Base-by-base conservation (phyloP, 176 grass and related monocot genomes). In the Musa schizocarpa region DNA sequence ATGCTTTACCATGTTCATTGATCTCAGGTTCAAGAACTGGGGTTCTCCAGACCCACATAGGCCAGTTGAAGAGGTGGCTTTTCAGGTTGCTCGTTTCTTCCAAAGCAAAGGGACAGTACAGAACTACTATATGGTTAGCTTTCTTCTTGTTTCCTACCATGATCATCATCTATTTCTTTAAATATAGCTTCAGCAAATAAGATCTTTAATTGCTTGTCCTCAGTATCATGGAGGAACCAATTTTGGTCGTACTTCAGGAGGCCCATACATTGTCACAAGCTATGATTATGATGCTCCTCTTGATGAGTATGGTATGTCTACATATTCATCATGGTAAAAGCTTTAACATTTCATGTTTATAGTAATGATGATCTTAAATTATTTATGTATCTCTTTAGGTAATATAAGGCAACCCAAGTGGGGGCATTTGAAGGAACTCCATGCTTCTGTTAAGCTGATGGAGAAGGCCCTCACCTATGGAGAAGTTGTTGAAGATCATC, bases 171-270 rank as follows among this genome's bases (percentile, higher is more conserved):
- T 43, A 43, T 43, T 43, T 43, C 34, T 43, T 43, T 43, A 43
- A 43, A 43, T 5, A 43, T 43, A 43, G 3, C 4, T 43, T 5
- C 4, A 43, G 34, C 34, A 43, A 43, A 43, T 43, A 43, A 43
- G 34, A 43, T 43, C 34, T 43, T 6, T 43, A 43, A 43, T 6
- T 43, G 34, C 34, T 43, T 43, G 34, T 43, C 0, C 0, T 65
- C 19, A 96, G 93, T 93, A 93, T 65, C 94, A 98, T 1, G 94
- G 94, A 6, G 94, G 94, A 50, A 98, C 94, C 11, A 93, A 98
- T 57, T 93, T 93, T 23, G 94, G 88, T 0, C 86, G 90, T 2
- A 89, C 82, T 0, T 63, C 88, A 1, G 94, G 94, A 8, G 94
- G 94, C n/a, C 94, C 94, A 0, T 93, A 93, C 77, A 93, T 93